Evolutionary conservation across 352 stramenopile species (phyloP).

Genomic region (Globisporangium parvum): DNA sequence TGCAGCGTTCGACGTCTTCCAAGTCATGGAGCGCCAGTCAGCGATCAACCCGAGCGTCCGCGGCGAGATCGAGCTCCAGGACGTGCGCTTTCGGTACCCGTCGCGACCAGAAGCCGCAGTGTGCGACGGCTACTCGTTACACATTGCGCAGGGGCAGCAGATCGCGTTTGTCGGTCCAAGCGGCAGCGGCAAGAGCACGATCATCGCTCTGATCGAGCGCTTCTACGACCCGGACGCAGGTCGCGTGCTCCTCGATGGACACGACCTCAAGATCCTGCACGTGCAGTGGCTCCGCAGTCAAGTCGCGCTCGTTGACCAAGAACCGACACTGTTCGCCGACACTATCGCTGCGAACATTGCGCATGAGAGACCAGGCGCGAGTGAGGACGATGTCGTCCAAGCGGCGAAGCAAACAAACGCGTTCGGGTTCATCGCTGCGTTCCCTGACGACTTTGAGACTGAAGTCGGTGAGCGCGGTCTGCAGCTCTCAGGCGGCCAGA

Average conservation of each 20-base stretch:
- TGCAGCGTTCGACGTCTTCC: constrained; percentile 58
- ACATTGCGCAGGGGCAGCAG: constrained; percentile 58
- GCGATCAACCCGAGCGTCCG: constrained; percentile 30
- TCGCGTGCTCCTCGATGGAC: constrained; percentile 27
- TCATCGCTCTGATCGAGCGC: constrained; percentile 7
- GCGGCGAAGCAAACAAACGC: constrained; percentile 59
- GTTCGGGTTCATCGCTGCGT: constrained; percentile 83
- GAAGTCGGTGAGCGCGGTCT: constrained; percentile 81
- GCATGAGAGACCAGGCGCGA: constrained; percentile 57
- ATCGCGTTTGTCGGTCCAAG: constrained; percentile 18
- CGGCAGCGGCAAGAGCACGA: constrained; percentile 8
- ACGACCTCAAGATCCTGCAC: constrained; percentile 45
- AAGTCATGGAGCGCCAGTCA: constrained; percentile 50
- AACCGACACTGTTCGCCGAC: constrained; percentile 18
- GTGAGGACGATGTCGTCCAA: constrained; percentile 13
- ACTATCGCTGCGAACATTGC: constrained; percentile 52
- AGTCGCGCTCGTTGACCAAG: constrained; percentile 90
- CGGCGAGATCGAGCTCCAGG: constrained; percentile 64
- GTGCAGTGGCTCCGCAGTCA: constrained; percentile 71
- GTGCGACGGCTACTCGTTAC: constrained; percentile 48
- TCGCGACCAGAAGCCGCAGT: constrained; percentile 52
- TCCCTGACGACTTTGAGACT: constrained; percentile 85
- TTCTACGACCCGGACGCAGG: constrained; percentile 32
- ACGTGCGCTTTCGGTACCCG: constrained; percentile 75
- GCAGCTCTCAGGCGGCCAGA: constrained; percentile 48